phyloP scores from a whole-genome alignment of 306 rosid species.

The Trifolium dubium region DNA sequence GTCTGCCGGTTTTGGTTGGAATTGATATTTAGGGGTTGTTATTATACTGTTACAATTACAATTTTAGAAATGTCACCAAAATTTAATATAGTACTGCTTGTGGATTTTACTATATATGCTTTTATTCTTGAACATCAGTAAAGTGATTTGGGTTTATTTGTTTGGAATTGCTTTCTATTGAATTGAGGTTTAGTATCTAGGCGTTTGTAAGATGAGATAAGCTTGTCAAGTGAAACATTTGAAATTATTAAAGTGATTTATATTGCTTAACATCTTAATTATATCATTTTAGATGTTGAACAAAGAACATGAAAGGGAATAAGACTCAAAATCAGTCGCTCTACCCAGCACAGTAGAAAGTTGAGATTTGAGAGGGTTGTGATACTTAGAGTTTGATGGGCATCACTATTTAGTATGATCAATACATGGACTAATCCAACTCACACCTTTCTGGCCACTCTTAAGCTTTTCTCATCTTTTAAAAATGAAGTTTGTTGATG shows the following conservation, averaged over 20 bases:
- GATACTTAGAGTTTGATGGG: slow-evolving; percentile 23
- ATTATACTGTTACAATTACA: neutral
- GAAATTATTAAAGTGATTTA: neutral
- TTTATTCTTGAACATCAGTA: neutral
- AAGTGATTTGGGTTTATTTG: neutral
- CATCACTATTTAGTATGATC: neutral
- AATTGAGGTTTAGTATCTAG: neutral
- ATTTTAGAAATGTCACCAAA: neutral
- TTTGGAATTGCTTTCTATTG: slow-evolving; percentile 3
- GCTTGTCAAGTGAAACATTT: slow-evolving; percentile 18
- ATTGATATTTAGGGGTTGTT: neutral
- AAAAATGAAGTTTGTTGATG: too few relatives aligned
- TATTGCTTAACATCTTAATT: slow-evolving; percentile 18
- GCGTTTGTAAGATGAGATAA: neutral
- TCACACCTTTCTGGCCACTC: neutral
- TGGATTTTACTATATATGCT: neutral
- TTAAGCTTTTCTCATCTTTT: slow-evolving; percentile 15
- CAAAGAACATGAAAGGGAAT: slow-evolving; percentile 51
- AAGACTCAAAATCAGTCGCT: slow-evolving; percentile 48
- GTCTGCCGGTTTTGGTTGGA: slow-evolving; percentile 11
- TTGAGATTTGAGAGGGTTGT: slow-evolving; percentile 25
- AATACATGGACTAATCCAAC: slow-evolving; percentile 13
- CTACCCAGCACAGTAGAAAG: slow-evolving; percentile 44
- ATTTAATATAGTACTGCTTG: neutral
- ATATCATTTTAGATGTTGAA: slow-evolving; percentile 51